Conservation (phyloP, 2,329 filamentous ascomycete species). For the Sporothrix sp. region DNA sequence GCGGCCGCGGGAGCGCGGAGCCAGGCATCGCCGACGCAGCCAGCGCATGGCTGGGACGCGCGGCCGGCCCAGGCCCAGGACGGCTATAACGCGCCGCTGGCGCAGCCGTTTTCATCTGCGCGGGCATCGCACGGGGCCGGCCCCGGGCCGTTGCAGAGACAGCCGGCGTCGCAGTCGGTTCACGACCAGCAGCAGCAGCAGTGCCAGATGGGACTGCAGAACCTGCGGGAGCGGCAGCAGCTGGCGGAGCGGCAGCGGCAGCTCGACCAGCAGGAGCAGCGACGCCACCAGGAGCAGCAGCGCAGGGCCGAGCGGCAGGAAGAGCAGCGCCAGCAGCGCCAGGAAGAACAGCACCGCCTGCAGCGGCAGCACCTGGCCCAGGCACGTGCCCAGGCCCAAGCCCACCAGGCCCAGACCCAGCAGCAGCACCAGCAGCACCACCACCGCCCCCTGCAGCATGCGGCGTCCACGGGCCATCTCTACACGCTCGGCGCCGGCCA, state of each 20-base stretch:
- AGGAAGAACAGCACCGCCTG: neutral
- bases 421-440: constrained; percentile 1
- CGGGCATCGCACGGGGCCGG: neutral
- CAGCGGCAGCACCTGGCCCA: neutral
- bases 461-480: neutral
- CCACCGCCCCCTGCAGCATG: neutral
- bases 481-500: neutral
- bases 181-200: neutral
- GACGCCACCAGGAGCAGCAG: neutral
- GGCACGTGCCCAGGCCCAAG: neutral
- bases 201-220: neutral
- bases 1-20: neutral
- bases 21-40: neutral
- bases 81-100: too few relatives aligned
- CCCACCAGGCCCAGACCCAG: neutral
- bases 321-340: neutral
- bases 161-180: neutral
- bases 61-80: too few relatives aligned
- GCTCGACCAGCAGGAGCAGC: neutral
- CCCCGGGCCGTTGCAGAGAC: neutral
- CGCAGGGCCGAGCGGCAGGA: neutral
- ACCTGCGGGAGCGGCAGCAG: neutral
- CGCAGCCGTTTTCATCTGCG: neutral
- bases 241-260: neutral
- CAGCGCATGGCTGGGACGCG: neutral